A percentile compares a stretch with the other conserved stretches of the same genome.
phyloP scores from a whole-genome alignment of 2,329 filamentous ascomycete genomes.

The Beauveria rudraprayagi region DNA sequence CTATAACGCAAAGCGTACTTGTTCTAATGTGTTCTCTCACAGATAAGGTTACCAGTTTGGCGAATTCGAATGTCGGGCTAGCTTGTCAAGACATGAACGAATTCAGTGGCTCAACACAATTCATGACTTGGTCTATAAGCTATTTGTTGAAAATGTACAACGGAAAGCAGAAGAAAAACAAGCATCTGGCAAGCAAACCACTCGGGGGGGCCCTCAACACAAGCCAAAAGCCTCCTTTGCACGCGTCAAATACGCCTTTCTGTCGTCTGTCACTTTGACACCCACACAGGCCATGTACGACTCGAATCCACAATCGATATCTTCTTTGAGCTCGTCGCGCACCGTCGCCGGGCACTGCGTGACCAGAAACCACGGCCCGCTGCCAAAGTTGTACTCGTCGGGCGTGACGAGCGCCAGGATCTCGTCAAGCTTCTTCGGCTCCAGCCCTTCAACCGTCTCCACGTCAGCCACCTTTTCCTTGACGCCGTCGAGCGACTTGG shows the following conservation, averaged over 20 bases:
- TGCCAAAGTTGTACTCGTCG: conserved; percentile 47
- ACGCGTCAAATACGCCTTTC: conserved; percentile 32
- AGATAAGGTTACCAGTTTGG: no score
- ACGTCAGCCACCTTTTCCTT: conserved; percentile 24
- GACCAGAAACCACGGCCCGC: conserved; percentile 42
- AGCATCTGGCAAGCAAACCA: not conserved
- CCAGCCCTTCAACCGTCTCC: conserved; percentile 19
- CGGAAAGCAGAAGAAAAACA: not conserved
- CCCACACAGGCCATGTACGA: conserved; percentile 43
- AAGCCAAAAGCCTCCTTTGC: conserved; percentile 42
- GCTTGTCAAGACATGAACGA: no score
- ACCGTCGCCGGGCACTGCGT: conserved; percentile 33
- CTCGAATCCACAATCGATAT: conserved; percentile 33
- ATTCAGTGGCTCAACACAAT: no score
- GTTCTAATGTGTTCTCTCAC: no score
- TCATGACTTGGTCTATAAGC: no score
- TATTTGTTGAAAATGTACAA: no score
- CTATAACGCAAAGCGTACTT: no score
- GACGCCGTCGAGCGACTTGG: conserved; percentile 33
- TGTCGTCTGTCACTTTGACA: conserved; percentile 22
- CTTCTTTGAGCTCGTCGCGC: conserved; percentile 24
- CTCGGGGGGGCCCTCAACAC: not conserved
- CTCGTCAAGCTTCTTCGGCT: conserved; percentile 26
- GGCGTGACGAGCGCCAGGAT: conserved; percentile 36
- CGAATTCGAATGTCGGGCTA: no score